These are phyloP conservation scores for Barnettozyma populi DNA, from an alignment of 805 yeast species.

Conservation along the genomic window DNA sequence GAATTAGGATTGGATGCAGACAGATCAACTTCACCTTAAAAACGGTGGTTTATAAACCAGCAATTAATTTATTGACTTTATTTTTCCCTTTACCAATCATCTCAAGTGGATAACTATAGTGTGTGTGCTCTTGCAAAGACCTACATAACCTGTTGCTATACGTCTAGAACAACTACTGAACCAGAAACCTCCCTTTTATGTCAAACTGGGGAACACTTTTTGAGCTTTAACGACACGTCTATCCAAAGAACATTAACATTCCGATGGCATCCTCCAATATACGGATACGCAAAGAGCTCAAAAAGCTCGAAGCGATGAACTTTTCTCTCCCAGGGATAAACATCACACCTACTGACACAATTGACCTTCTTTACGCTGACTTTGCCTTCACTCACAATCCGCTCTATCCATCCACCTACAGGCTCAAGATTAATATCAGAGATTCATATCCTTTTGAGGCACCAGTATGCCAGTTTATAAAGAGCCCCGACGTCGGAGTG, in stretches of 20 bases:
- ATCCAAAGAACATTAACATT: too few species aligned
- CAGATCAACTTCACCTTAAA: too few species aligned
- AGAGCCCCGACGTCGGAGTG: conserved; percentile 5
- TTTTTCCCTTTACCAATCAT: too few species aligned
- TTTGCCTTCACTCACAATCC: conserved; percentile 30
- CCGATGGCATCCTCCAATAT: background rate
- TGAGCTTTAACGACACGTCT: too few species aligned
- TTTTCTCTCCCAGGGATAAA: conserved; percentile 21
- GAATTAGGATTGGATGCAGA: background rate
- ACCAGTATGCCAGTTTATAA: conserved; percentile 50
- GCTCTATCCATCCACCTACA: conserved; percentile 33
- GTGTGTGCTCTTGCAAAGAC: too few species aligned
- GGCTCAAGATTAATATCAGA: conserved; percentile 39
- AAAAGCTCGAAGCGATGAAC: background rate
- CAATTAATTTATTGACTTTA: too few species aligned
- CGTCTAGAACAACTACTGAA: too few species aligned
- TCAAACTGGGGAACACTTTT: too few species aligned
- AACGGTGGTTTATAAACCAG: too few species aligned
- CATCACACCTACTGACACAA: conserved; percentile 27
- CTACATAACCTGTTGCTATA: too few species aligned
- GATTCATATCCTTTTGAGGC: conserved; percentile 51
- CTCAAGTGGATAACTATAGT: too few species aligned
- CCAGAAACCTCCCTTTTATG: too few species aligned
- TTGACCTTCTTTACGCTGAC: conserved; percentile 32
- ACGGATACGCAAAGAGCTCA: background rate